Conservation (phyloP, 306 rosid species). For the Citrullus colocynthis region DNA sequence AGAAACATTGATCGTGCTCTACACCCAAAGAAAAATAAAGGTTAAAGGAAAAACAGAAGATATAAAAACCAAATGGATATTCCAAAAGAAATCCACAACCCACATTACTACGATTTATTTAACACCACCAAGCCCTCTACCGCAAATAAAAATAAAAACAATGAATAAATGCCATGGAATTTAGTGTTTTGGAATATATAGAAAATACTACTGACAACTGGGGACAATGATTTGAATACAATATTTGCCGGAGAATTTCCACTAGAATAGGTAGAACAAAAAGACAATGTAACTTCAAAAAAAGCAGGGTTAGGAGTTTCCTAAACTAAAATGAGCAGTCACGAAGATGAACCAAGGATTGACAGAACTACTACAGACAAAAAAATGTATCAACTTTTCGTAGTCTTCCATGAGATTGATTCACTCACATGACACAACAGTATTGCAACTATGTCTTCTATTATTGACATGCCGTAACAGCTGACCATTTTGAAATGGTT, state of each 20-base stretch:
- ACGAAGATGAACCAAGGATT: not conserved
- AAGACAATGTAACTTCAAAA: not conserved
- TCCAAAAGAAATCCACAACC: not conserved
- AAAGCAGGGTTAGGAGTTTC: not conserved
- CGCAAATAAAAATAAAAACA: not conserved
- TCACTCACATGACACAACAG: not conserved
- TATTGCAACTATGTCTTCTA: not conserved
- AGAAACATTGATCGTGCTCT: constrained; percentile 63
- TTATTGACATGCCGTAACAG: not conserved
- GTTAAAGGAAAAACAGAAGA: constrained; percentile 8
- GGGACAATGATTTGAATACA: not conserved
- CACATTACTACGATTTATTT: not conserved
- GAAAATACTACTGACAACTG: not conserved
- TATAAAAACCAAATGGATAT: not conserved
- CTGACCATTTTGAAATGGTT: not conserved
- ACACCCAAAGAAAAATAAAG: constrained; percentile 15
- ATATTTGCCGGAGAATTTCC: not conserved
- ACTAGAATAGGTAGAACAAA: not conserved
- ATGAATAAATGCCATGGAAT: not conserved
- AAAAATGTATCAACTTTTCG: not conserved
- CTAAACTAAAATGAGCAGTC: not conserved
- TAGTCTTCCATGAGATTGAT: not conserved
- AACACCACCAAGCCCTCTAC: not conserved
- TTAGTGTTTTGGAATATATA: not conserved
- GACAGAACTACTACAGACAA: not conserved